Evolutionary conservation across 2,329 filamentous ascomycete genomes (phyloP), one percentile per base, ranked within the genome.

Genomic region (Chaetomium globosum): DNA sequence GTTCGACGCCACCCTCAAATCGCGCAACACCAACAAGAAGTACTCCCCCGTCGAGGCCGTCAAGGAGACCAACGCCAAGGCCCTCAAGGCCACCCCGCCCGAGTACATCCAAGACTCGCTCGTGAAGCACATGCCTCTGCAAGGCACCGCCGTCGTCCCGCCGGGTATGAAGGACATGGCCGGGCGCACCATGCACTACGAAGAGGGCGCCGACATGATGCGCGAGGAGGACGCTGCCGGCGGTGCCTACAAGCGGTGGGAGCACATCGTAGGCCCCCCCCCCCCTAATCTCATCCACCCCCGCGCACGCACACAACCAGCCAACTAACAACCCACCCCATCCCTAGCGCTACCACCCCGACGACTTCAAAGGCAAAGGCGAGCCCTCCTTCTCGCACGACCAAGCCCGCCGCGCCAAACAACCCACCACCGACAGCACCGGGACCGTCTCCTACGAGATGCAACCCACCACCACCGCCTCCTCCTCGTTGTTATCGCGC

Each of bases 121-220:
- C 0, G 77, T 82, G 36, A 86, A 82, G 69, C 91, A 95, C 73
- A 85, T 90, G 16, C 94, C 94, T 0, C 80, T 97, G 0, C 91
- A 96, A 73, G 93, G 93, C 3, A 89, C 88, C 0, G 90, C 93
- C 1, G 80, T 80, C 21, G 85, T 95, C n/a, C 91, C 93, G 1
- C 87, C 90, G 0, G 93, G 93, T 26, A 78, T 83, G 71, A 77
- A 78, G 1, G 93, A 96, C 74, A 78, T 84, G 21, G 82, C 85
- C 63, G 93, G 93, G 2, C 83, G 87, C 61, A 79, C 84, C 12
- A 91, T 96, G 81, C 70, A 88, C 31, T 97, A 97, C 72, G 82
- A 92, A 72, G 93, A 97, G 73, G 93, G 93, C n/a, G 84, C 89
- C 2, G 92, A 97, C 73, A 81, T 97, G 74, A 93, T 93, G 89